These are phyloP conservation scores for Ophiocordyceps sinensis DNA, from an alignment of 2,329 filamentous ascomycete genomes.

Conservation along the genomic window DNA sequence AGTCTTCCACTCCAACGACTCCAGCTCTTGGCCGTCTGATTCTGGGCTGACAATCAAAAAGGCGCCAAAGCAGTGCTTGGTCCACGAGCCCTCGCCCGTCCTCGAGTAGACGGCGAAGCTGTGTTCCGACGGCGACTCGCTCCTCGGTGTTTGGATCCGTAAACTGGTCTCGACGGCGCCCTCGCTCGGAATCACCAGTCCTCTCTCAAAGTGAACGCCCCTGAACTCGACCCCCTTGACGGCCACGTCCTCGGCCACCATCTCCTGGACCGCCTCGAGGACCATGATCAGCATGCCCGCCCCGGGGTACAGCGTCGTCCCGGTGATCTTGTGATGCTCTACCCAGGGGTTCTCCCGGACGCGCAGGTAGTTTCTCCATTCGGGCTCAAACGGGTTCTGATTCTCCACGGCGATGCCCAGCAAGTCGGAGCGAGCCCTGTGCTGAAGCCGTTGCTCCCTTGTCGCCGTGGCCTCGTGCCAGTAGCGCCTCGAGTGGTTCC, in stretches of 20 bases:
- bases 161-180: neutral
- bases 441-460: slow-evolving; percentile 1
- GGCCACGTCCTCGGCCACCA: neutral
- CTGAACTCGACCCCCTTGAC: neutral
- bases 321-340: slow-evolving; percentile 19
- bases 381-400: slow-evolving; percentile 9
- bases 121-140: neutral
- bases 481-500: slow-evolving; percentile 18
- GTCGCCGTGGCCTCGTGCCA: slow-evolving; percentile 16
- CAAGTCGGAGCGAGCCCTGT: slow-evolving; percentile 18
- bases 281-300: slow-evolving; percentile 21
- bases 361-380: slow-evolving; percentile 11
- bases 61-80: neutral
- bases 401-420: slow-evolving; percentile 13
- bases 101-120: neutral
- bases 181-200: neutral
- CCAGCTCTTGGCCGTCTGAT: neutral
- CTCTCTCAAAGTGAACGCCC: neutral
- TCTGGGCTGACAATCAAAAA: neutral
- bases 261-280: slow-evolving; percentile 9
- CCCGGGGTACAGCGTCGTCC: slow-evolving; percentile 17
- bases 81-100: neutral
- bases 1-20: neutral
- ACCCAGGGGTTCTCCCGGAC: slow-evolving; percentile 19
- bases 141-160: neutral